Evolutionary conservation across 495 filamentous ascomycete species (phyloP).

Genomic region (Aspergillus avenaceus): DNA sequence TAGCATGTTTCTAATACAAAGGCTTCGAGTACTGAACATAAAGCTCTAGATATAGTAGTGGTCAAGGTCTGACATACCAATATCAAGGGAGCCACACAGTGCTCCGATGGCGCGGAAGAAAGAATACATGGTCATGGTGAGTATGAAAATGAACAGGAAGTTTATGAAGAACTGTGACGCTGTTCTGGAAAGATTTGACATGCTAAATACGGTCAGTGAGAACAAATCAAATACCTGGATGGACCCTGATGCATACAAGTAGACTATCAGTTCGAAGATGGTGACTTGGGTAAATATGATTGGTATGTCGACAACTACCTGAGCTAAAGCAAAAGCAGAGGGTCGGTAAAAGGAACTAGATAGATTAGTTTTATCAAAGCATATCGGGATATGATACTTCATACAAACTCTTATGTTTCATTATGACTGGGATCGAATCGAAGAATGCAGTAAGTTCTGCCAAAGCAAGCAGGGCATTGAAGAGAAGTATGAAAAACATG

Average conservation of each 20-base stretch:
- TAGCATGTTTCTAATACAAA: not conserved
- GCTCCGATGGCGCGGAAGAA: conserved; percentile 75
- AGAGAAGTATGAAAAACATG: conserved; percentile 74
- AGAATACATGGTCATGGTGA: conserved; percentile 74
- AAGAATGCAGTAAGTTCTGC: conserved; percentile 73
- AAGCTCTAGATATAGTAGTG: too few relatives aligned
- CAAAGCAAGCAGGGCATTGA: conserved; percentile 75
- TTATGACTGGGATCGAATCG: conserved; percentile 63
- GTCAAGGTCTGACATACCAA: conserved; percentile 32
- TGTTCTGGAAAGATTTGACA: conserved; percentile 58
- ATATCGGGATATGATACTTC: conserved; percentile 1
- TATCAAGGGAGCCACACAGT: conserved; percentile 57
- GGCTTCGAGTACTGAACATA: too few relatives aligned
- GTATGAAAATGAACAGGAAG: conserved; percentile 52
- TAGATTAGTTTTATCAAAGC: conserved; percentile 1
- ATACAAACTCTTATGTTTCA: conserved; percentile 74
- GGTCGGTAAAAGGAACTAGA: conserved; percentile 72
- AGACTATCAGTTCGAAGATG: conserved; percentile 72
- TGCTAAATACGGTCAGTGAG: conserved; percentile 29
- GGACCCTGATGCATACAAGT: conserved; percentile 46
- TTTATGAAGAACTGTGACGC: conserved; percentile 83
- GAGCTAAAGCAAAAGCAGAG: conserved; percentile 71
- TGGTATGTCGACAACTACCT: conserved; percentile 72
- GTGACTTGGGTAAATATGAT: conserved; percentile 64
- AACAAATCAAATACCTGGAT: not conserved